Evolutionary conservation across 345 rosid species (phyloP), one percentile per base, ranked within the genome.

Genomic region (Citrus sp.): DNA sequence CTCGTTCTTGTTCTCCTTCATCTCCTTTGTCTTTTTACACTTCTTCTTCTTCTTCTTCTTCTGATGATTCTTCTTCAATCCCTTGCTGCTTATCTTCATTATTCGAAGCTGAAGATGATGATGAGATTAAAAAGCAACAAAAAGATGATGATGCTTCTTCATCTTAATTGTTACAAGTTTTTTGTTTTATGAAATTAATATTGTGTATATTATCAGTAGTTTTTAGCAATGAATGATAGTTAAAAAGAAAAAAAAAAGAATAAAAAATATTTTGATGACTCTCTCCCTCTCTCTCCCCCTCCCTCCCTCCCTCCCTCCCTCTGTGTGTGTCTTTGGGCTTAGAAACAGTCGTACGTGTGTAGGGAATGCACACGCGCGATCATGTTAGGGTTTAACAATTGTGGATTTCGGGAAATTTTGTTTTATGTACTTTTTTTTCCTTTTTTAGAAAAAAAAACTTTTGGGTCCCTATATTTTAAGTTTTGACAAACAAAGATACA

Each of bases 11-110:
- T 51, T 82, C 80, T 49, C 84, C 94, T 59, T 81, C 80, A 62
- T 89, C 93, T 73, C 90, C 94, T 18, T 85, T 87, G 62, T 87
- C 93, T 2, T 87, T 89, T 34, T 87, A 84, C 83, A 85, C 89
- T 7, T 88, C 87, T 19, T 84, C 87, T 59, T 83, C 89, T 88
- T 87, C 19, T 84, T 30, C 87, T 58, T 82, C 88, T 42, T 80
- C 87, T 14, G 83, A 89, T 24, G 85, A 85, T 51, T 87, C 92
- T 62, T 88, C 91, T 42, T 81, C 89, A 4, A 81, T 80, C 37
- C 86, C 84, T 22, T 80, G 88, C 77, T 84, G 80, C 80, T 63
- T 87, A 69, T 86, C 86, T 77, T 83, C 88, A 28, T 77, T 83
- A 70, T 76, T 78, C 72, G 85, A 84, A 81, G 84, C 76, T 65